These are phyloP conservation scores for Pythium sukuiense DNA, from an alignment of 352 stramenopile genomes.

Conservation along the genomic window DNA sequence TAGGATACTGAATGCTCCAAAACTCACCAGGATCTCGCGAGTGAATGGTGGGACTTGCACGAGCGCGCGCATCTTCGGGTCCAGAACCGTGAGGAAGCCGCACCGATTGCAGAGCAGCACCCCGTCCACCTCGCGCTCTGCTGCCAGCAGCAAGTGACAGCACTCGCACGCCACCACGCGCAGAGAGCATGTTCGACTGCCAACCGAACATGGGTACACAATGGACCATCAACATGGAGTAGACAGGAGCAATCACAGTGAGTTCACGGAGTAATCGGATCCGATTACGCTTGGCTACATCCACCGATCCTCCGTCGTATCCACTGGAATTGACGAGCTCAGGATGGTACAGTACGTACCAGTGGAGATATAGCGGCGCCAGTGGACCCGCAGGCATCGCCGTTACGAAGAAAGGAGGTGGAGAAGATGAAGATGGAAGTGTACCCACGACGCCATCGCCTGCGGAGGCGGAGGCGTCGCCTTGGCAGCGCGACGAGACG, in stretches of 20 bases:
- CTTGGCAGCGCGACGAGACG: constrained; percentile 10
- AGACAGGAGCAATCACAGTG: not conserved
- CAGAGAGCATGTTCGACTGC: constrained; percentile 22
- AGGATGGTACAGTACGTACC: constrained; percentile 5
- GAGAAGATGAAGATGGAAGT: not conserved
- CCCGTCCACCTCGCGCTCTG: constrained; percentile 16
- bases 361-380: constrained; percentile 26
- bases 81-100: constrained; percentile 31
- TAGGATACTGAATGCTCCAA: not conserved
- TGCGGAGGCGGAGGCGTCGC: not conserved
- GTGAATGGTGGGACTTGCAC: constrained; percentile 26
- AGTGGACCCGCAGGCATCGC: constrained; percentile 12
- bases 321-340: not conserved
- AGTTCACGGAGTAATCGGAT: not conserved
- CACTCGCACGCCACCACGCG: constrained; percentile 33
- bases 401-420: constrained; percentile 6
- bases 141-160: constrained; percentile 29
- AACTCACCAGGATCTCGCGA: constrained; percentile 29
- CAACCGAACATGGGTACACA: not conserved
- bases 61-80: constrained; percentile 25
- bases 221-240: not conserved
- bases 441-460: not conserved
- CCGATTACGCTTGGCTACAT: not conserved
- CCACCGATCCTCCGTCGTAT: not conserved
- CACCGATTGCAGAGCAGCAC: constrained; percentile 37